Evolutionary conservation across 345 rosid species (phyloP).

Genomic region (Angophora floribunda): DNA sequence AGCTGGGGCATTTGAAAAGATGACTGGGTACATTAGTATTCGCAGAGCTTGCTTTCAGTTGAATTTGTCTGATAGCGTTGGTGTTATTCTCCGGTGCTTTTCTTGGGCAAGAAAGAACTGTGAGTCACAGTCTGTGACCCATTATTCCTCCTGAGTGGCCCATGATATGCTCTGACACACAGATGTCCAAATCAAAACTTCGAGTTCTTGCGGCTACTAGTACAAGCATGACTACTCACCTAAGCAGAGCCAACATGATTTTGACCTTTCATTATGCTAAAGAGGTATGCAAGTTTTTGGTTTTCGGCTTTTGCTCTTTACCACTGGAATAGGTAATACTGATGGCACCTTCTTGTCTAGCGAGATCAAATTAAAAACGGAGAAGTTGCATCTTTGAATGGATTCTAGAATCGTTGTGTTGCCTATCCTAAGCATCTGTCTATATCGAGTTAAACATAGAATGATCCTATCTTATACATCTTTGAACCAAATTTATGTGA

Average conservation of each 20-base stretch:
- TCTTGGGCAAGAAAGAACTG: not conserved
- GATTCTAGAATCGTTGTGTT: not conserved
- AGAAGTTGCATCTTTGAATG: not conserved
- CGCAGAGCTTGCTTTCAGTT: not conserved
- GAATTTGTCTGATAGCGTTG: not conserved
- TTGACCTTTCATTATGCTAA: not conserved
- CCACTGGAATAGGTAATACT: not conserved
- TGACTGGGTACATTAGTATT: not conserved
- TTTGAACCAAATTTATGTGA: not conserved
- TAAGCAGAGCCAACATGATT: not conserved
- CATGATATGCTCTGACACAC: not conserved
- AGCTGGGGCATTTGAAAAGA: not conserved
- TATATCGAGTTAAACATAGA: not conserved
- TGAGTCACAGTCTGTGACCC: not conserved
- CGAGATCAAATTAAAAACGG: not conserved
- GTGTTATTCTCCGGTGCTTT: not conserved
- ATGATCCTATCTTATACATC: not conserved
- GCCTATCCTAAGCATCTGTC: not conserved
- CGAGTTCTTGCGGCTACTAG: not conserved
- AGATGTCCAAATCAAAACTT: not conserved
- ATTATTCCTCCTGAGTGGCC: not conserved
- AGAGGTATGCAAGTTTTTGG: not conserved
- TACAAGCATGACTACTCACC: not conserved
- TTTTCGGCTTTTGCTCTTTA: not conserved
- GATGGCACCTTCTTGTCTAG: not conserved